Base-by-base conservation (phyloP, 768 basidiomycete genomes). In the Cyclocybe cylindracea region DNA sequence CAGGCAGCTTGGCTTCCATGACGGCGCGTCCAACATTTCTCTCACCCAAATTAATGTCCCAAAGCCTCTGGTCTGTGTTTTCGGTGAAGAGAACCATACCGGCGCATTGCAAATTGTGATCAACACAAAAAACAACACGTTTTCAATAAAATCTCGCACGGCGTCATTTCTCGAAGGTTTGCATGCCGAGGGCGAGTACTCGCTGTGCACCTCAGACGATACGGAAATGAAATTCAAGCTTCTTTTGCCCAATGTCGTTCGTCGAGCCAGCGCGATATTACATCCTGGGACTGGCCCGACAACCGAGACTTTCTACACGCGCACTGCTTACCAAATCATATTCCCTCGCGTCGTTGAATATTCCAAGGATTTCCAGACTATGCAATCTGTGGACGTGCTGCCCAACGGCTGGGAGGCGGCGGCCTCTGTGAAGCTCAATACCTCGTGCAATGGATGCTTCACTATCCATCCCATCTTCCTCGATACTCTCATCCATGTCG, bases 271-370 rank as follows among this genome's bases (percentile, higher is more conserved):
- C 4, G 61, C 62, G 0, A 60, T 82, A 13, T 14, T 66, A 11
- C 55, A 62, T 13, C 63, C 70, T 0, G 54, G 48, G 13, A 58
- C 59, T 33, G 63, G 58, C 24, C 57, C 46, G 13, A 50, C 41
- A 0, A 61, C 66, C 2, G 83, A 85, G 62, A 73, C 73, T 0
- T 85, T 86, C 63, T 77, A 75, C 2, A 73, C 78, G 14, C 79
- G 77, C 35, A 82, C 80, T 0, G 66, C 76, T 0, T 91, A 91
- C 61, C 79, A 87, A 38, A 72, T 84, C 35, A 78, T 89, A 44
- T 89, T 89, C 58, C 78, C 86, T 16, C 80, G 84, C 6, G 74
- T 89, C 41, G 87, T 91, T 19, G 73, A 78, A 11, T 91, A 90
- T 57, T 73, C 78, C 1, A 64, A 72, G 33, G 66, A 72, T 29